A percentile compares a stretch with the other conserved stretches of the same genome.
Conservation (phyloP, 1,284 basidiomycete genomes). For the Retiboletus fuscus region DNA sequence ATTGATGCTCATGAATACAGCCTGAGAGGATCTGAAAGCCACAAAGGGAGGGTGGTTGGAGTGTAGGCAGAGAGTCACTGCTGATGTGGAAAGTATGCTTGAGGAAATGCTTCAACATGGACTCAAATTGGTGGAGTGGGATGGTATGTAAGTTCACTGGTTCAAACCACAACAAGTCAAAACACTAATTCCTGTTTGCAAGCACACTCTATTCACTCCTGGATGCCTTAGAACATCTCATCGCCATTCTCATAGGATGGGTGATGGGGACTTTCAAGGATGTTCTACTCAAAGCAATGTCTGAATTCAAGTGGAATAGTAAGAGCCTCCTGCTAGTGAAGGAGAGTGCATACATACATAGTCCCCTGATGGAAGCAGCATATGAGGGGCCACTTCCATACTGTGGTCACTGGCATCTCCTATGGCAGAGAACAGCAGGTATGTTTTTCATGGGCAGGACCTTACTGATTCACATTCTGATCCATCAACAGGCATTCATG, state of each 20-base stretch:
- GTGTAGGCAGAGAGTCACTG: background rate
- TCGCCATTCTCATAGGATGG: slow-evolving; percentile 4
- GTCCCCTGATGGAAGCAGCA: background rate
- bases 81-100: background rate
- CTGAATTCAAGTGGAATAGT: background rate
- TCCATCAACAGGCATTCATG: background rate
- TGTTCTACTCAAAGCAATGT: background rate
- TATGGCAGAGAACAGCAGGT: slow-evolving; percentile 26
- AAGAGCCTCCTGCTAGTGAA: background rate
- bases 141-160: slow-evolving; percentile 9
- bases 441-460: too few relatives aligned
- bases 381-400: slow-evolving; percentile 14
- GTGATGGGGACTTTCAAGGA: background rate
- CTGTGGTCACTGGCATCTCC: slow-evolving; percentile 14
- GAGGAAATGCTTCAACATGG: background rate
- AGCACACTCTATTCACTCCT: slow-evolving; percentile 6
- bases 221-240: background rate
- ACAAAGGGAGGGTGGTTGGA: background rate
- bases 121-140: background rate
- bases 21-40: background rate
- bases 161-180: background rate
- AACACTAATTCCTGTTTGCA: background rate
- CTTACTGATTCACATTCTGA: too few relatives aligned
- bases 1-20: background rate
- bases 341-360: background rate